phyloP scores from a whole-genome alignment of 1,139 yeast genomes.

The Protomyces inouyei region DNA sequence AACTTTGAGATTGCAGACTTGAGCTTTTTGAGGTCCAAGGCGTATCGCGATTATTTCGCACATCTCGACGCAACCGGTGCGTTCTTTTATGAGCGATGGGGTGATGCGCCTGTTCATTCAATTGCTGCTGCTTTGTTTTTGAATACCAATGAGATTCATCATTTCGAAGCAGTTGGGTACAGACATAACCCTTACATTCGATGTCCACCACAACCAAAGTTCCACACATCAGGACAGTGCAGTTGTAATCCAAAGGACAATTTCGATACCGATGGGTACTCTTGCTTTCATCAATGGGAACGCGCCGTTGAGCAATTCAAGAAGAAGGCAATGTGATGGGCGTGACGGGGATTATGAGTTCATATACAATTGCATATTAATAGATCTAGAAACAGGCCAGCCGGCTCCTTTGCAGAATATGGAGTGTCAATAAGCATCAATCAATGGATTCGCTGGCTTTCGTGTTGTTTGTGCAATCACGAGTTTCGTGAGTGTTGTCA shows the following conservation, averaged over 20 bases:
- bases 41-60: slow-evolving; percentile 61
- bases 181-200: slow-evolving; percentile 72
- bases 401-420: not conserved
- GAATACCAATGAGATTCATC: slow-evolving; percentile 62
- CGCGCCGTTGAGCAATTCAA: slow-evolving; percentile 26
- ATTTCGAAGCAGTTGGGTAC: slow-evolving; percentile 79
- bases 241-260: slow-evolving; percentile 52
- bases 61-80: slow-evolving; percentile 59
- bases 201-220: slow-evolving; percentile 60
- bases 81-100: slow-evolving; percentile 89
- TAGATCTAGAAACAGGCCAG: not conserved
- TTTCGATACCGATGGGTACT: slow-evolving; percentile 34
- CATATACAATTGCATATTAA: not conserved
- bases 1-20: slow-evolving; percentile 62
- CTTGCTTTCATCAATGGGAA: slow-evolving; percentile 35
- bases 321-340: not conserved
- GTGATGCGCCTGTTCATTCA: slow-evolving; percentile 88
- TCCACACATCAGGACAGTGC: slow-evolving; percentile 57
- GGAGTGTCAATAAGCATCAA: not conserved
- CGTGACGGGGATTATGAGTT: not conserved
- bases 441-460: not conserved
- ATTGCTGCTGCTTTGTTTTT: slow-evolving; percentile 76
- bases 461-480: not conserved
- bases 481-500: not conserved
- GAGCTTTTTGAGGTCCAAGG: slow-evolving; percentile 60